These are phyloP conservation scores for Naganishia albida DNA, from an alignment of 1,284 basidiomycete genomes.

Conservation along the genomic window DNA sequence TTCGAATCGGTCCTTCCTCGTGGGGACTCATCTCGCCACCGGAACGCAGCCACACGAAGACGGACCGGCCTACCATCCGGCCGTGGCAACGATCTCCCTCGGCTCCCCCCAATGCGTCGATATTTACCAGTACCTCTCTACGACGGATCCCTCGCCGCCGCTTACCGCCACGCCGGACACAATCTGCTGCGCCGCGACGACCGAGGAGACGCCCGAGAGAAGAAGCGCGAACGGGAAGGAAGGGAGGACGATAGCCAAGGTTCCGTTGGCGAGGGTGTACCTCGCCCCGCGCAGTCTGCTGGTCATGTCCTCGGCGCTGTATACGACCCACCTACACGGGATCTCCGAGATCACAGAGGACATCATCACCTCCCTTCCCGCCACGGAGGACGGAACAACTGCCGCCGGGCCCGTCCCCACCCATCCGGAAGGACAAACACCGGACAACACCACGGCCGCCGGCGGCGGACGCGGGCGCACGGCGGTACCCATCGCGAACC, in stretches of 20 bases:
- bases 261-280: slow-evolving; percentile 70
- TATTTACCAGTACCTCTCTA: slow-evolving; percentile 69
- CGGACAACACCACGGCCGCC: too few species aligned
- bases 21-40: background rate
- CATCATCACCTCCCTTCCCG: slow-evolving; percentile 37
- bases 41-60: slow-evolving; percentile 87
- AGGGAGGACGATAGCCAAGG: slow-evolving; percentile 59
- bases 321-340: slow-evolving; percentile 71
- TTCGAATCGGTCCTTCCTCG: background rate
- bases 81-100: slow-evolving; percentile 85
- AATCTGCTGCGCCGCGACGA: background rate
- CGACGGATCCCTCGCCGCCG: slow-evolving; percentile 47
- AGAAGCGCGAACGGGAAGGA: slow-evolving; percentile 51
- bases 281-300: slow-evolving; percentile 79
- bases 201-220: too few species aligned
- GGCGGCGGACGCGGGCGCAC: slow-evolving; percentile 35
- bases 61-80: slow-evolving; percentile 81
- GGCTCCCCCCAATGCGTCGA: slow-evolving; percentile 81
- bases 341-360: slow-evolving; percentile 64
- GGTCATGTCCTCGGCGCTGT: slow-evolving; percentile 70
- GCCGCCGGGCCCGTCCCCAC: background rate
- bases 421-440: too few species aligned
- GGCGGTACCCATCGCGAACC: slow-evolving; percentile 62
- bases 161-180: slow-evolving; percentile 34
- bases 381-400: background rate